phyloP scores from a whole-genome alignment of 306 rosid genomes.

The Hippophae rhamnoides region DNA sequence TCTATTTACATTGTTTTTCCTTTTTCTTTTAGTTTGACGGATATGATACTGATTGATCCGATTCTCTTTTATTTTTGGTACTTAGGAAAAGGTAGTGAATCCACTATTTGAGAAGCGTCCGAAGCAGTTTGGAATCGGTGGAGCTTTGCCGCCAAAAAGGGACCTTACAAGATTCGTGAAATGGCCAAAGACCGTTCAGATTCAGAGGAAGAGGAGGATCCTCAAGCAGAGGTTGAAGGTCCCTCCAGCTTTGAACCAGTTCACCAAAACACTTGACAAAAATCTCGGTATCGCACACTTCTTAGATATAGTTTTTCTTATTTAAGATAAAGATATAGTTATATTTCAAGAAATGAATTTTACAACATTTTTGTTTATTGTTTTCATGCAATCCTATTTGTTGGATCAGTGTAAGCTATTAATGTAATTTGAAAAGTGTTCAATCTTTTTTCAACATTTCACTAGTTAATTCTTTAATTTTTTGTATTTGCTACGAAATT shows the following conservation, averaged over 20 bases:
- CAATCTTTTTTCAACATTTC: too few relatives aligned
- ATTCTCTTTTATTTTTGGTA: background rate
- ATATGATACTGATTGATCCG: too few relatives aligned
- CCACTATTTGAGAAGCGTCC: conserved; percentile 62
- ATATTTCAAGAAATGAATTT: too few relatives aligned
- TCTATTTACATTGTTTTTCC: background rate
- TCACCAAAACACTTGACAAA: conserved; percentile 74
- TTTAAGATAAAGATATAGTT: background rate
- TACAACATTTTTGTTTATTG: too few relatives aligned
- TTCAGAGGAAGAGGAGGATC: conserved; percentile 61
- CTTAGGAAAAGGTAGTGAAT: conserved; percentile 51
- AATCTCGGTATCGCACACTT: conserved; percentile 36
- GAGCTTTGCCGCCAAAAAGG: conserved; percentile 70
- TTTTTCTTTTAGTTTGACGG: background rate
- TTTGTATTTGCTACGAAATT: too few relatives aligned
- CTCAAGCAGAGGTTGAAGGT: conserved; percentile 68
- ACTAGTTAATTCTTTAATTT: too few relatives aligned
- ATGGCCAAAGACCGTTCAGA: conserved; percentile 50
- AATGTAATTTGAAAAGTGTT: too few relatives aligned
- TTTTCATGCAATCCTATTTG: too few relatives aligned
- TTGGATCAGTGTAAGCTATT: too few relatives aligned
- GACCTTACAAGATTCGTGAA: conserved; percentile 57
- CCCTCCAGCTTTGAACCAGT: conserved; percentile 67
- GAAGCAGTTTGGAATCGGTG: conserved; percentile 72
- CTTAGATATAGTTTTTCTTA: background rate